Conservation (phyloP, 257 asterid genomes). For the Linderniella brevidens region DNA sequence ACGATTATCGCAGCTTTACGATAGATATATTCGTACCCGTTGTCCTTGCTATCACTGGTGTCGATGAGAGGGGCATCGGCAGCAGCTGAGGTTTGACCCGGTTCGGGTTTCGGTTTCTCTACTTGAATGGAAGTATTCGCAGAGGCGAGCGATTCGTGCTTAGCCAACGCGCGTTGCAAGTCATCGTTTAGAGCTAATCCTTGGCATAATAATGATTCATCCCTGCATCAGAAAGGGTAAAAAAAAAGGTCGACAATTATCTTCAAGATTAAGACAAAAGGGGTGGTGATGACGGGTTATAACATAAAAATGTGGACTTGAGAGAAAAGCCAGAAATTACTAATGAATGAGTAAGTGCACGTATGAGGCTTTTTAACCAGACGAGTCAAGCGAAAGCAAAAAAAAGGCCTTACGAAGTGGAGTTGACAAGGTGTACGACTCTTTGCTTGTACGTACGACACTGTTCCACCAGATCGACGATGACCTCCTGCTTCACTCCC, state of each 20-base stretch:
- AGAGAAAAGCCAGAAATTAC: too few relatives aligned
- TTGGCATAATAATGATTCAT: conserved; percentile 81
- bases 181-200: conserved; percentile 90
- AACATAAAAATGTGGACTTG: too few relatives aligned
- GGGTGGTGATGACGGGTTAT: too few relatives aligned
- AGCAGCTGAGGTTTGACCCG: conserved; percentile 33
- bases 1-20: too few relatives aligned
- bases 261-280: too few relatives aligned
- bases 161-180: conserved; percentile 81
- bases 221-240: conserved; percentile 50
- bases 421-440: conserved; percentile 7
- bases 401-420: conserved; percentile 1
- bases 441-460: conserved; percentile 5
- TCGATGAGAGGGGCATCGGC: conserved; percentile 73
- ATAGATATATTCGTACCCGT: conserved; percentile 44
- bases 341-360: too few relatives aligned
- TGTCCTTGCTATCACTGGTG: conserved; percentile 46
- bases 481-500: conserved; percentile 4
- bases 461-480: conserved; percentile 3
- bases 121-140: conserved; percentile 9
- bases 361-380: too few relatives aligned
- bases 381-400: background rate
- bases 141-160: conserved; percentile 74
- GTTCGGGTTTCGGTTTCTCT: conserved; percentile 27
- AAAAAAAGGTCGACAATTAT: too few relatives aligned